phyloP scores from a whole-genome alignment of 2,329 filamentous ascomycete genomes.

The Fusarium phyllophilum region DNA sequence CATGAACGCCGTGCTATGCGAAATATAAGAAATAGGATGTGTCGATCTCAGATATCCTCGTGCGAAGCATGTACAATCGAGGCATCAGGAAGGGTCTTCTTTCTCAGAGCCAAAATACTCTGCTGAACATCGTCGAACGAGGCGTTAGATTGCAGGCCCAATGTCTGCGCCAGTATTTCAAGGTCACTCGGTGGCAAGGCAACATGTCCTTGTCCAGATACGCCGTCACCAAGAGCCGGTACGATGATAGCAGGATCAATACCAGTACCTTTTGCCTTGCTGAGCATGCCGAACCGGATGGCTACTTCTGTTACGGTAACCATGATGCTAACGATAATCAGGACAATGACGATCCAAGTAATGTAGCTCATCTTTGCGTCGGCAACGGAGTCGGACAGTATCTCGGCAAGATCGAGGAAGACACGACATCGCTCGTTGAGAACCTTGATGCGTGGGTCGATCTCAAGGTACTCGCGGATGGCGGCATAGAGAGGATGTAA shows the following conservation, averaged over 20 bases:
- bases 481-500: slow-evolving; percentile 93
- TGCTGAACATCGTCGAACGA: slow-evolving; percentile 50
- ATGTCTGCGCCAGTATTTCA: slow-evolving; percentile 48
- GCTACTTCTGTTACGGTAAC: slow-evolving; percentile 92
- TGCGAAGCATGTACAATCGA: slow-evolving; percentile 23
- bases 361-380: slow-evolving; percentile 96
- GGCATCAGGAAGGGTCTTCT: slow-evolving; percentile 11
- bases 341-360: slow-evolving; percentile 97
- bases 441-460: slow-evolving; percentile 94
- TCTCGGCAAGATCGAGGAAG: slow-evolving; percentile 95
- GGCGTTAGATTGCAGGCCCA: slow-evolving; percentile 50
- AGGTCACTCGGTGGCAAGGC: slow-evolving; percentile 45
- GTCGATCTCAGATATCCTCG: slow-evolving; percentile 24
- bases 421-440: slow-evolving; percentile 97
- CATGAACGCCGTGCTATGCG: slow-evolving; percentile 43
- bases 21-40: neutral
- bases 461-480: slow-evolving; percentile 96
- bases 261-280: slow-evolving; percentile 36
- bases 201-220: slow-evolving; percentile 9
- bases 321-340: slow-evolving; percentile 90
- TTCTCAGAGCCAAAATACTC: slow-evolving; percentile 47
- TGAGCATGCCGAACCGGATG: slow-evolving; percentile 82
- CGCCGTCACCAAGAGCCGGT: slow-evolving; percentile 30
- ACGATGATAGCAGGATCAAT: slow-evolving; percentile 15
- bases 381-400: slow-evolving; percentile 89